A percentile compares a stretch with the other conserved stretches of the same genome.
Conservation (phyloP, 345 rosid species). For the Iberis pinnata region DNA sequence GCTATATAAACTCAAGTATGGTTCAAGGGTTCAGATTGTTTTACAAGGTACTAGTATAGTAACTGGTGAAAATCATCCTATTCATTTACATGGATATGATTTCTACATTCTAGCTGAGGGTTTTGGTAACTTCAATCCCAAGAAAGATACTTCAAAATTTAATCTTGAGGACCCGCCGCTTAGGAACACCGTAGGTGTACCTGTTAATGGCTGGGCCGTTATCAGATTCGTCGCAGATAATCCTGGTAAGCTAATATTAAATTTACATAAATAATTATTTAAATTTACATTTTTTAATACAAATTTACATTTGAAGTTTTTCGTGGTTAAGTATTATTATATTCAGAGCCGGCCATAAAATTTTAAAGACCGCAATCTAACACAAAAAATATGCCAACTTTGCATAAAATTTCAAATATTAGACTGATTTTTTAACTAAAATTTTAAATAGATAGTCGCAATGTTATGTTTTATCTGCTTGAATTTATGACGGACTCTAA, state of each 20-base stretch:
- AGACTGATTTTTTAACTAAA: too few relatives aligned
- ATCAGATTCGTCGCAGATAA: constrained; percentile 92
- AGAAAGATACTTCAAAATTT: constrained; percentile 54
- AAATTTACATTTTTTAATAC: too few relatives aligned
- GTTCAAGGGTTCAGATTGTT: constrained; percentile 75
- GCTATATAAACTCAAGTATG: constrained; percentile 60
- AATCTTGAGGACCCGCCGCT: constrained; percentile 85
- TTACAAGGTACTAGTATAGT: constrained; percentile 77
- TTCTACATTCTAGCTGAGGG: constrained; percentile 82
- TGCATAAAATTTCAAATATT: too few relatives aligned
- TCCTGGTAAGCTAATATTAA: constrained; percentile 49
- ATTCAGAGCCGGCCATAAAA: too few relatives aligned
- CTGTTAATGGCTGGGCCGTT: constrained; percentile 81
- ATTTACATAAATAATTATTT: neutral
- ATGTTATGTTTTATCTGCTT: too few relatives aligned
- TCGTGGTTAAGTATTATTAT: too few relatives aligned
- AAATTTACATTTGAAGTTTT: too few relatives aligned
- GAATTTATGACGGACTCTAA: too few relatives aligned
- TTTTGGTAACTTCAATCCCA: constrained; percentile 81
- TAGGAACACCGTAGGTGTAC: constrained; percentile 72
- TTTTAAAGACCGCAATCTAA: too few relatives aligned
- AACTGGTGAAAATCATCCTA: constrained; percentile 86
- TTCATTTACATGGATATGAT: constrained; percentile 92
- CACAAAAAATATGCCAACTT: too few relatives aligned
- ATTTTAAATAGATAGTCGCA: too few relatives aligned